Base-by-base conservation (phyloP, 192 early-diverging fungal genomes). In the Coemansia sp. region DNA sequence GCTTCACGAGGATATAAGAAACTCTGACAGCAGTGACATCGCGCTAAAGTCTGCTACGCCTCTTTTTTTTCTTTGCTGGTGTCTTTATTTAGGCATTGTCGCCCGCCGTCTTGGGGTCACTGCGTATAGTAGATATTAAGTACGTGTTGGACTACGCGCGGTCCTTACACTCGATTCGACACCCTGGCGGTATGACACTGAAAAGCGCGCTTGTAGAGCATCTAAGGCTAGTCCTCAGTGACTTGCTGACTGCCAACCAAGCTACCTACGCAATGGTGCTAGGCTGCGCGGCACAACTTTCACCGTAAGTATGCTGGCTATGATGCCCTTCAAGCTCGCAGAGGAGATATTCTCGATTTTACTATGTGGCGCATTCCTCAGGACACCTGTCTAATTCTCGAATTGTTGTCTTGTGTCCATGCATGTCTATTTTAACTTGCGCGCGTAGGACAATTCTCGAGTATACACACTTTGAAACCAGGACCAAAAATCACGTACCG, bases 81-180 rank as follows among this genome's bases (percentile, higher is more conserved):
- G 21, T 39, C 19, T 7, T 14, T 46, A 4, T n/a, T 35, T 58
- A 58, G 55, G 55, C 30, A 35, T 17, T 58, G n/a, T 32, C 30
- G 17, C 4, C 32, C 16, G 2, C 30, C 26, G 30, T 58, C 30
- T 17, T 74, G 10, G 64, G n/a, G 39, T 59, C 53, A 4, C 47
- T 80, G 60, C 77, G 69, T 21, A 40, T 80, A 37, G 66, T 46
- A 13, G 77, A 80, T 33, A 26, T 75, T 10, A 64, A 64, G 40
- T 59, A 65, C 37, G 32, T 71, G n/a, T 26, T 65, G 7, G 35
- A 67, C 9, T 72, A 72, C 43, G 64, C 63, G n/a, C 47, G 19
- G 30, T 46, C 58, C 3, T 10, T 72, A 14, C 52, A 62, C 26
- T 32, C 16, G 55, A 52, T n/a, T 9, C 32, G 4, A 14, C 35